Conservation (phyloP, 345 rosid genomes). For the Salix arbutifolia region DNA sequence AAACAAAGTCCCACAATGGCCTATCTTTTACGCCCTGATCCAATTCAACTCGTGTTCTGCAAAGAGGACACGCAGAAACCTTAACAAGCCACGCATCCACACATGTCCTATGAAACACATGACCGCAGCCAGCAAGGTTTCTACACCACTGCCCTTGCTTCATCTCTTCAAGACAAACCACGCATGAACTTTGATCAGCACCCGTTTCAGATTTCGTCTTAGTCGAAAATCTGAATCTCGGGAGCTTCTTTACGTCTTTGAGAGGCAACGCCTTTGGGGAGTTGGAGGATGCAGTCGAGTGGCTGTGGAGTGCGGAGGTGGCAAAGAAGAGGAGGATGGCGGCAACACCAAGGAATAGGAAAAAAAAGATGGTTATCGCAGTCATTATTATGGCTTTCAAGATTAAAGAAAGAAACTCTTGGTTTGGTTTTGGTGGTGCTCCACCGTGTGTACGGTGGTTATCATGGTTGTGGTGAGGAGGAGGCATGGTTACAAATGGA, state of each 20-base stretch:
- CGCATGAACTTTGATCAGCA: slow-evolving; percentile 46
- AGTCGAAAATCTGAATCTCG: slow-evolving; percentile 48
- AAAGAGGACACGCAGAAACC: slow-evolving; percentile 67
- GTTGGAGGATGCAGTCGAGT: slow-evolving; percentile 28
- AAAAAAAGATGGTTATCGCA: slow-evolving; percentile 54
- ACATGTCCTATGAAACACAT: slow-evolving; percentile 71
- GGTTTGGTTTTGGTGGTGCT: slow-evolving; percentile 41
- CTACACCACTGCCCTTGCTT: slow-evolving; percentile 85
- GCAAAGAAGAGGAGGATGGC: slow-evolving; percentile 43
- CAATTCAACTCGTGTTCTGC: slow-evolving; percentile 46
- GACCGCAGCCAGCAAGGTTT: slow-evolving; percentile 61
- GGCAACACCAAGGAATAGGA: slow-evolving; percentile 51
- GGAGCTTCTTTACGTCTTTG: slow-evolving; percentile 50
- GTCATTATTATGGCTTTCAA: slow-evolving; percentile 68
- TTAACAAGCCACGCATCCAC: slow-evolving; percentile 77
- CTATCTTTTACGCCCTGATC: slow-evolving; percentile 18
- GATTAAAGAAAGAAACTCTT: slow-evolving; percentile 48
- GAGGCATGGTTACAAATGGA: slow-evolving; percentile 8
- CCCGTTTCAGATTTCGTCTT: slow-evolving; percentile 8
- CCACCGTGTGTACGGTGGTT: slow-evolving; percentile 21
- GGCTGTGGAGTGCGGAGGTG: slow-evolving; percentile 35
- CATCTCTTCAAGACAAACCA: slow-evolving; percentile 68
- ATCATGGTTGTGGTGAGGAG: slow-evolving; percentile 19
- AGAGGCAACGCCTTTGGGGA: slow-evolving; percentile 40
- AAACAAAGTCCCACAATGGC: slow-evolving; percentile 15